Evolutionary conservation across 768 basidiomycete species (phyloP), one percentile per base, ranked within the genome.

Genomic region (Cystobasidium ongulense): DNA sequence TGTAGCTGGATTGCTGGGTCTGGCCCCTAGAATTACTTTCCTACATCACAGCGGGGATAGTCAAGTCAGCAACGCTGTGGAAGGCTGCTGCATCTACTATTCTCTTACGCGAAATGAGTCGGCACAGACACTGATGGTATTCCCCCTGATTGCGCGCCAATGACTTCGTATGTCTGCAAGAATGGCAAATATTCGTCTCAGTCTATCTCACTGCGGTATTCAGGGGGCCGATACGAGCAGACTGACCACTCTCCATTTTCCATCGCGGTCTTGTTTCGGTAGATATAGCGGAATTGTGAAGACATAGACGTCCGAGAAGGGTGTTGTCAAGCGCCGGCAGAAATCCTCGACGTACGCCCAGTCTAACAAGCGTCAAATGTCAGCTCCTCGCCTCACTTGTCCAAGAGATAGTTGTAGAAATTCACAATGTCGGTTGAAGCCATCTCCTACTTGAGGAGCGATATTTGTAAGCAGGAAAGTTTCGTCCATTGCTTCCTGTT

Each of bases 331-430:
- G 11, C 88, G 86, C 50, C 96, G 85, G 81, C 94, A 97, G 89
- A 94, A 99, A 77, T 96, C 89, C 81, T 96, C 92, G 18, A 95
- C 82, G 80, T 94, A 96, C 11, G 92, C 94, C 94, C 94, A 98
- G 80, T 97, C 93, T 96, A 76, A 5, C 21, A 54, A 23, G 11
- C 17, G 38, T 17, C 11, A 43, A 29, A 7, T 13, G 11, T 17
- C 3, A 52, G 35, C 18, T 27, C 23, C 13, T 38, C 21, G 36
- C 25, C 41, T 11, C 21, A 31, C 36, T 43, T 27, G 52, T 36
- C 41, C 39, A 33, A 46, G 43, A 21, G 17, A 29, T 38, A 38
- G 46, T 52, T 0, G 62, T 25, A 31, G 33, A n/a, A 11, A 84
- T 87, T 75, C 78, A 93, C 94, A 99, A 80, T 98, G 93, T 68